These are phyloP conservation scores for Candida golubevii DNA, from an alignment of 805 yeast species.

Conservation along the genomic window DNA sequence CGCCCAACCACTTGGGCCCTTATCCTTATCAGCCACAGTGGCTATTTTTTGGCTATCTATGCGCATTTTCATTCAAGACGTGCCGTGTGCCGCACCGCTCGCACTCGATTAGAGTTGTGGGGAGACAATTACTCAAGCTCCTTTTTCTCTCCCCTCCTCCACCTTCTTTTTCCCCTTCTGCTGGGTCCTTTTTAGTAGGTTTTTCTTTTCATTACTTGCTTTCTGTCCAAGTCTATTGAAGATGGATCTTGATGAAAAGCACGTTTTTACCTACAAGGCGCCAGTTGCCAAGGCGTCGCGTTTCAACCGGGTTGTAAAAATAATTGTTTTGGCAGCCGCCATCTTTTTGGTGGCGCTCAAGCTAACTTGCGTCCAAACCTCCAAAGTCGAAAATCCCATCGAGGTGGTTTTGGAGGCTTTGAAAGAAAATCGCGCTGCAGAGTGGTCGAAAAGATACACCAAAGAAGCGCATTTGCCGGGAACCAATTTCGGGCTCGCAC, in stretches of 20 bases:
- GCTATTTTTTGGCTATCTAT: no score
- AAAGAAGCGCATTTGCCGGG: constrained; percentile 51
- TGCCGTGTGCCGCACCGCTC: no score
- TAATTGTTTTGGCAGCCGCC: constrained; percentile 4
- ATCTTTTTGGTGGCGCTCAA: constrained; percentile 3
- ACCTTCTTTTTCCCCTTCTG: no score
- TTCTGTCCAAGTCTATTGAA: not conserved
- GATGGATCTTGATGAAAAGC: constrained; percentile 1
- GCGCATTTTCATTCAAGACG: no score
- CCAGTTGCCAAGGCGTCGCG: not conserved
- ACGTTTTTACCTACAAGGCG: not conserved
- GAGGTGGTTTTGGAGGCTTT: constrained; percentile 26
- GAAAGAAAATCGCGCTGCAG: constrained; percentile 39
- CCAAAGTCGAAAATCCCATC: constrained; percentile 8
- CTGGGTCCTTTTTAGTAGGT: no score
- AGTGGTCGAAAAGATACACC: constrained; percentile 54
- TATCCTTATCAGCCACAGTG: no score
- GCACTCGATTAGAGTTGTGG: no score
- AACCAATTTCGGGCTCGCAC: constrained; percentile 38
- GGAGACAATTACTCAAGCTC: no score
- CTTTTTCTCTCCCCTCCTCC: no score
- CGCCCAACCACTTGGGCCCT: no score
- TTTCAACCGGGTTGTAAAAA: constrained; percentile 1
- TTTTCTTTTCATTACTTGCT: not conserved
- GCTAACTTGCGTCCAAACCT: not conserved